These are phyloP conservation scores for Lactarius evosmus DNA, from an alignment of 768 basidiomycete species.

Conservation along the genomic window DNA sequence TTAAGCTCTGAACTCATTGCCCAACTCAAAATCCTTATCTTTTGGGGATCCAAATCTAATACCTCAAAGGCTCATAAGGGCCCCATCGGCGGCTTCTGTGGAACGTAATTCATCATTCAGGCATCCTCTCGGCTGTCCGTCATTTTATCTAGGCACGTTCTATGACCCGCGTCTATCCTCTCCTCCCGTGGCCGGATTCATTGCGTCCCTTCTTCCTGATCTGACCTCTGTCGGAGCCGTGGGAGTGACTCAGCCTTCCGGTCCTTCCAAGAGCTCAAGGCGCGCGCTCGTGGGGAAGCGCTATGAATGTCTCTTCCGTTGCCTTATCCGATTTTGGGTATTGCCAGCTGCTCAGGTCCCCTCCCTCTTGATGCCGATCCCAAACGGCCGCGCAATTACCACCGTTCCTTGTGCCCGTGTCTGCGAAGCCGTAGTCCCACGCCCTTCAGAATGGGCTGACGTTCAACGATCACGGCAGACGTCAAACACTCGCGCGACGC, in stretches of 20 bases:
- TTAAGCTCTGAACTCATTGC: background rate
- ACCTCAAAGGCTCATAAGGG: background rate
- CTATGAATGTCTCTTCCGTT: background rate
- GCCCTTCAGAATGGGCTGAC: background rate
- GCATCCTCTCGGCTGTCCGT: conserved; percentile 4
- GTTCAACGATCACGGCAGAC: conserved; percentile 8
- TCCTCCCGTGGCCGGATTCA: background rate
- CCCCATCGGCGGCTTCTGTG: background rate
- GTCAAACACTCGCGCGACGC: conserved; percentile 11
- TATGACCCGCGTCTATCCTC: conserved; percentile 1
- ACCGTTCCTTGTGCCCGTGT: conserved; percentile 11
- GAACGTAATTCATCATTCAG: conserved; percentile 16
- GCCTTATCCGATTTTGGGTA: conserved; percentile 5
- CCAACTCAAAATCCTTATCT: background rate
- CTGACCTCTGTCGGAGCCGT: conserved; percentile 1
- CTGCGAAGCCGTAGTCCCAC: background rate
- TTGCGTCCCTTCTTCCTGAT: conserved; percentile 12
- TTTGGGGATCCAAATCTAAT: background rate
- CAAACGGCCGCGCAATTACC: conserved; percentile 9
- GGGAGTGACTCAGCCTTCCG: background rate
- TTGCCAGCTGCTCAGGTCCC: background rate
- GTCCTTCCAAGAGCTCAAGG: conserved; percentile 9
- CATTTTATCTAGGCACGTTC: conserved; percentile 11
- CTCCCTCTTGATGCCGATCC: background rate
- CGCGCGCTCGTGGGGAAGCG: background rate